Evolutionary conservation across 257 asterid genomes (phyloP).

Genomic region (Pogostemon cablin): DNA sequence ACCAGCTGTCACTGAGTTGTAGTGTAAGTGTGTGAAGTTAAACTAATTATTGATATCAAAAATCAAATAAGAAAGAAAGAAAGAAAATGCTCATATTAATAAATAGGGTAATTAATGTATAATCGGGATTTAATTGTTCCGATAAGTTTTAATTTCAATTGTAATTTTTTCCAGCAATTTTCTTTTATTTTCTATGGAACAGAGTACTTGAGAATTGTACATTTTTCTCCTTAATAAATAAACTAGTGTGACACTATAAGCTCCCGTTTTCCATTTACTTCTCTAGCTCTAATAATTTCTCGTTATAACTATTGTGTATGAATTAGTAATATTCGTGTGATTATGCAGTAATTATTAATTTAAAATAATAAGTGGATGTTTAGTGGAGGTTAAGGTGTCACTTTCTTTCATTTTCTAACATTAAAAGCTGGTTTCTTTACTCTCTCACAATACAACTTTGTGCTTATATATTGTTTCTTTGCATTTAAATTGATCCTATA

Average conservation of each 20-base stretch:
- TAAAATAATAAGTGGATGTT: slow-evolving; percentile 27
- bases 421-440: background rate
- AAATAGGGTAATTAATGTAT: background rate
- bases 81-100: background rate
- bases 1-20: slow-evolving; percentile 65
- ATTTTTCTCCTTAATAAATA: slow-evolving; percentile 39
- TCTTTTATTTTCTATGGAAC: slow-evolving; percentile 25
- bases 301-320: background rate
- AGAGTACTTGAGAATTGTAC: slow-evolving; percentile 33
- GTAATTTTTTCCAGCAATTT: background rate
- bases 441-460: background rate
- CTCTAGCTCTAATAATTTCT: no score
- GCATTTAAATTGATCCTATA: no score
- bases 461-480: background rate
- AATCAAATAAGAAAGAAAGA: background rate
- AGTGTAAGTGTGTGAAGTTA: slow-evolving; percentile 53
- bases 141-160: slow-evolving; percentile 18
- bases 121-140: slow-evolving; percentile 26
- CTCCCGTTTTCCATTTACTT: no score
- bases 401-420: slow-evolving; percentile 31
- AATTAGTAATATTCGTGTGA: background rate
- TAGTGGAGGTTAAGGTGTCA: slow-evolving; percentile 38
- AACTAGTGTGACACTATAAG: slow-evolving; percentile 7
- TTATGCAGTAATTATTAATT: slow-evolving; percentile 26
- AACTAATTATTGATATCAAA: background rate